Base-by-base conservation (phyloP, 2,329 filamentous ascomycete genomes). In the Bertia moriformis region DNA sequence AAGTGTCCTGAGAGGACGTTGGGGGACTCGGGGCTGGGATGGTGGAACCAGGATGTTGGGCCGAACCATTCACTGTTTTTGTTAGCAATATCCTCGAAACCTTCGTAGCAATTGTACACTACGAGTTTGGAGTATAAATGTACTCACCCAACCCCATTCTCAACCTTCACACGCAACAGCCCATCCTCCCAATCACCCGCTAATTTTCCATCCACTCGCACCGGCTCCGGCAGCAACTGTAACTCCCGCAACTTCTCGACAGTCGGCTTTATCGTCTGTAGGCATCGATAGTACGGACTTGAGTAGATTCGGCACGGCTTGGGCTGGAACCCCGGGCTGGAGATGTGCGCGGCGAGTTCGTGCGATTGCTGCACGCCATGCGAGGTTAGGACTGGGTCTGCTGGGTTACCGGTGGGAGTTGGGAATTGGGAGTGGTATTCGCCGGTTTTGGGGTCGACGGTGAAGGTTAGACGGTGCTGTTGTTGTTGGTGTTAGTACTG, bases 51-150 rank as follows among this genome's bases (percentile, higher is more conserved):
- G 15, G 32, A 10, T 7, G 32, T 35, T 35, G 32, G 32, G 10
- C 32, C 32, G 32, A 35, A 35, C 32, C 32, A 35, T 35, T 35
- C 32, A 10, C 32, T 35, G n/a, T n/a, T n/a, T n/a, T n/a, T n/a
- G n/a, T n/a, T n/a, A n/a, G n/a, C n/a, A n/a, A n/a, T n/a, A 35
- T 35, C 15, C 7, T 35, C 7, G 7, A 35, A 7, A 35, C 7
- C 10, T 10, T 15, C 10, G 7, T 10, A 35, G 10, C 15, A 35
- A 7, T 13, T 35, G 17, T 35, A 7, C 15, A 35, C n/a, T 27
- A 10, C n/a, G n/a, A 17, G 15, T 35, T 35, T 35, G 32, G 12
- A 14, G 32, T 7, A 10, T 35, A 17, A 18, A 12, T 35, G 10
- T 35, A 7, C 32, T 13, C 17, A 35, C 32, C 32, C 32, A 7